phyloP scores from a whole-genome alignment of 192 early-diverging fungal species.

The Podila epicladia region DNA sequence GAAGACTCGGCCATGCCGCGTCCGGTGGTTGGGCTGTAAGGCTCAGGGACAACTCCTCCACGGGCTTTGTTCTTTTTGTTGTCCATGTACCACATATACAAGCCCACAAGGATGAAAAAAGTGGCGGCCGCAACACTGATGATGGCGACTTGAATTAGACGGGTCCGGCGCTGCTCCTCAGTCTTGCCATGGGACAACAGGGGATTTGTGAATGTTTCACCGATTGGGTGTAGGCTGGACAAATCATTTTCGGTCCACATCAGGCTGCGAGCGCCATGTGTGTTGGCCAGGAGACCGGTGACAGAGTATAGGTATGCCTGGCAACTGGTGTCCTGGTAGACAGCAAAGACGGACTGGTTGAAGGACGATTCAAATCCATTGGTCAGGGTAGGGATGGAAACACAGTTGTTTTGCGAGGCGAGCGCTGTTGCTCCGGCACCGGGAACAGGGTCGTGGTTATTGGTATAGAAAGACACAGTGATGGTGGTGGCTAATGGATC shows the following conservation, averaged over 20 bases:
- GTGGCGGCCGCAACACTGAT: not conserved
- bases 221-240: not conserved
- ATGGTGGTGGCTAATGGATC: conserved; percentile 2
- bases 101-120: conserved; percentile 5
- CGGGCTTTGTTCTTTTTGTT: conserved; percentile 8
- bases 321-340: conserved; percentile 28
- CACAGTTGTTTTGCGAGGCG: conserved; percentile 4
- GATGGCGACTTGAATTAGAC: conserved; percentile 6
- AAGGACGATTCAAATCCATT: conserved; percentile 7
- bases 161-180: not conserved
- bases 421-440: not conserved
- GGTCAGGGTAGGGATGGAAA: conserved; percentile 4
- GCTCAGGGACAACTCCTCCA: conserved; percentile 10
- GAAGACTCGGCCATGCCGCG: conserved; percentile 17
- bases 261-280: conserved; percentile 16
- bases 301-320: conserved; percentile 33
- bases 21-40: conserved; percentile 1
- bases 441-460: not conserved
- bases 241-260: conserved; percentile 7
- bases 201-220: conserved; percentile 13
- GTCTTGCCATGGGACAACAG: not conserved
- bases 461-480: conserved; percentile 14
- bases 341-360: conserved; percentile 17
- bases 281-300: not conserved
- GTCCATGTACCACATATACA: conserved; percentile 17